These are phyloP conservation scores for Tetradesmus obliquus DNA, from an alignment of 139 green algal genomes.

Conservation along the genomic window DNA sequence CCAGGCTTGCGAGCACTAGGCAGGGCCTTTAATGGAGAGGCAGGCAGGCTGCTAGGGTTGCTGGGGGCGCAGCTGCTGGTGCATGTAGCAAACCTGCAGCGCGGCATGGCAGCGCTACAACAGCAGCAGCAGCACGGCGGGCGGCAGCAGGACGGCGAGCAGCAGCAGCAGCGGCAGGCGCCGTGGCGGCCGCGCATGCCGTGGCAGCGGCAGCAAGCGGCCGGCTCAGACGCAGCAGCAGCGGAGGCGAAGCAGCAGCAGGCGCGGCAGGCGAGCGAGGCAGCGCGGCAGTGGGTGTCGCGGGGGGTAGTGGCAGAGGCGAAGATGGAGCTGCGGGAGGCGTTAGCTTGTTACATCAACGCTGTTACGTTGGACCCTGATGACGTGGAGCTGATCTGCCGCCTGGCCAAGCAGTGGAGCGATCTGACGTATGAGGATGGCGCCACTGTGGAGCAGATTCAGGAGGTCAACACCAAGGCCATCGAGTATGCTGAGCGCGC, in stretches of 20 bases:
- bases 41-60: slow-evolving; percentile 11
- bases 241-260: not conserved
- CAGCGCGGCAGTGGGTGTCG: slow-evolving; percentile 35
- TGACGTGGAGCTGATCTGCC: slow-evolving; percentile 47
- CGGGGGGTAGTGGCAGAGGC: slow-evolving; percentile 34
- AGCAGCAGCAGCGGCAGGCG: slow-evolving; percentile 1
- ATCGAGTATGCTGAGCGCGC: slow-evolving; percentile 69
- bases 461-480: slow-evolving; percentile 66
- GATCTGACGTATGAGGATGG: slow-evolving; percentile 74
- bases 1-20: slow-evolving; percentile 16
- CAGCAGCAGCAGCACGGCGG: slow-evolving; percentile 8
- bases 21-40: slow-evolving; percentile 33
- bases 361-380: slow-evolving; percentile 57
- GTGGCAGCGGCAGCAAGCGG: slow-evolving; percentile 30
- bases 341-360: slow-evolving; percentile 39
- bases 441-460: slow-evolving; percentile 43
- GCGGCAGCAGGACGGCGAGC: not conserved
- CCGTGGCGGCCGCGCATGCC: slow-evolving; percentile 33
- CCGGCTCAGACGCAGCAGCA: not conserved
- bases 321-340: slow-evolving; percentile 50
- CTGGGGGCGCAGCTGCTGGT: slow-evolving; percentile 52
- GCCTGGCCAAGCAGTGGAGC: slow-evolving; percentile 71
- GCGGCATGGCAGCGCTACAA: slow-evolving; percentile 43
- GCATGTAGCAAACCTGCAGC: slow-evolving; percentile 49
- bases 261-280: slow-evolving; percentile 20